Evolutionary conservation across 2,329 filamentous ascomycete species (phyloP), one percentile per base, ranked within the genome.

Genomic region (Tolypocladium ovalisporum): DNA sequence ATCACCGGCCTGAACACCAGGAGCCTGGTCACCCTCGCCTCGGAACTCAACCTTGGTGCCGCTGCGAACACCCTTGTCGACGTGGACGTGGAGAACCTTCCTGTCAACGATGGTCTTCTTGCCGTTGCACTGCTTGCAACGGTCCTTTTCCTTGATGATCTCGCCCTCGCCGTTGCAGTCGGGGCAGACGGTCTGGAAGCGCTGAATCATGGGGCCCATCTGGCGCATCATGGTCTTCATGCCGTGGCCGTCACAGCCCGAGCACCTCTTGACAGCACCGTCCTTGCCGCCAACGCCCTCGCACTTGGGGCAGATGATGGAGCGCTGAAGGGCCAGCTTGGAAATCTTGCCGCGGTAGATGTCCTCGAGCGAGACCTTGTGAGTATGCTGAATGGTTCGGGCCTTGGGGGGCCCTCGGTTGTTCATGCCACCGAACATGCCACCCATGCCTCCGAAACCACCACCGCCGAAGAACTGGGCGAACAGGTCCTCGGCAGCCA

Each of bases 171-270:
- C 95, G 66, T 94, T 93, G 73, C 94, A 99, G 77, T 99, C 95
- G 34, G 92, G 89, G 83, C 94, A 99, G 67, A 97, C 92, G 35
- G 93, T 97, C 81, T 99, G 94, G 85, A 99, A 99, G 58, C 94
- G 90, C 79, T 99, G 95, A 66, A 99, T 97, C 94, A 99, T 99
- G 59, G 94, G 94, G 55, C 94, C 94, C 92, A 99, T 97, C 77
- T 99, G 94, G 71, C 95, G 89, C 94, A 99, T 97, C 93, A 99
- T 97, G 44, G 90, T 97, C 88, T 97, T 97, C 89, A 97, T 96
- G 75, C 94, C 94, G 62, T 88, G 85, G 64, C 94, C 94, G 68
- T 96, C 90, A 74, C 94, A 99, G 69, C 90, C 89, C 44, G 84
- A 71, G 76, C 94, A 99, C 68, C 88, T 89, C 79, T 92, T 93